These are phyloP conservation scores for Pisolithus tinctorius DNA, from an alignment of 768 basidiomycete species.

Conservation along the genomic window DNA sequence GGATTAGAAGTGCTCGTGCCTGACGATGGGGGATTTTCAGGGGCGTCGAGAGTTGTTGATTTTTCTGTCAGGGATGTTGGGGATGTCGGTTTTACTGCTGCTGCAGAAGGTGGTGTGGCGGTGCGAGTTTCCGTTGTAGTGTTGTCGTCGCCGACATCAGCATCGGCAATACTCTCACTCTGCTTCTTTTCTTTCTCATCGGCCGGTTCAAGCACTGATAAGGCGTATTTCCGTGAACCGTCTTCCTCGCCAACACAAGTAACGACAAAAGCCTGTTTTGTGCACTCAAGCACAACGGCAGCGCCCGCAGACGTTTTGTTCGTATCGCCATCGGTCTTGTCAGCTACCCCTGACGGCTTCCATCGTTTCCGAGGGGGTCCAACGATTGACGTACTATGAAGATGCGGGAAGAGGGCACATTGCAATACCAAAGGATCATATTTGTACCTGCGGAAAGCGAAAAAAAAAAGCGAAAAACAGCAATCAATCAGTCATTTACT, in stretches of 20 bases:
- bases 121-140: no score
- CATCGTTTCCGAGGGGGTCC: constrained; percentile 21
- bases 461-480: no score
- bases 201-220: constrained; percentile 10
- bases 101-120: no score
- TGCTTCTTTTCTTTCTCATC: constrained; percentile 1
- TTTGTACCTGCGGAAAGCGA: constrained; percentile 37
- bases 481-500: neutral
- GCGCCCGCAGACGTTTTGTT: neutral
- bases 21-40: no score
- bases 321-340: constrained; percentile 6
- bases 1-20: no score
- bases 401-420: constrained; percentile 38
- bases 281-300: constrained; percentile 22
- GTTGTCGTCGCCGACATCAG: no score
- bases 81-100: no score
- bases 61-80: no score
- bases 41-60: no score
- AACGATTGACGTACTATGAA: constrained; percentile 9
- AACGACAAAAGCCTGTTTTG: constrained; percentile 17
- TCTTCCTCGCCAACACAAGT: constrained; percentile 6
- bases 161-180: neutral
- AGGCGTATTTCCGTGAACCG: constrained; percentile 8
- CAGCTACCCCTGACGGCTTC: constrained; percentile 14
- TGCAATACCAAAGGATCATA: constrained; percentile 40